A percentile compares a stretch with the other conserved stretches of the same genome.
phyloP scores from a whole-genome alignment of 352 stramenopile genomes.

The Phytophthora uliginosa region DNA sequence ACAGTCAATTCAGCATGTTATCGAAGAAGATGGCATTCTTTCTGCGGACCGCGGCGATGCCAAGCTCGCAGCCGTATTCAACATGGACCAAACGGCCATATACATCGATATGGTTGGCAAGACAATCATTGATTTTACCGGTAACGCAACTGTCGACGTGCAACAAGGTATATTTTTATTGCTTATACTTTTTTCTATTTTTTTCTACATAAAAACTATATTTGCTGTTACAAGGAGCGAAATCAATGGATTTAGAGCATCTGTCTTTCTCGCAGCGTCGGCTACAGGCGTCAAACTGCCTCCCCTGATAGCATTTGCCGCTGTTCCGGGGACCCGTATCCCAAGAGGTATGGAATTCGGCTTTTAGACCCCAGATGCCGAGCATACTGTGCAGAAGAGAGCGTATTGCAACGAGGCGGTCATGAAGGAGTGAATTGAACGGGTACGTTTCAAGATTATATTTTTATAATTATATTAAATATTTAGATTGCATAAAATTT shows the following conservation, averaged over 20 bases:
- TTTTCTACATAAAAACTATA: background rate
- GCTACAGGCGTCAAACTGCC: constrained; percentile 11
- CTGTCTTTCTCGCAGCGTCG: constrained; percentile 12
- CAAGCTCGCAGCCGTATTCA: constrained; percentile 10
- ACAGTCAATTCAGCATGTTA: constrained; percentile 16
- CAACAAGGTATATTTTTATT: constrained; percentile 3
- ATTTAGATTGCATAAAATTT: too few relatives aligned
- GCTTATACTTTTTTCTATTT: background rate
- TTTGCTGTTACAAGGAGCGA: constrained; percentile 8
- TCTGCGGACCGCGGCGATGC: background rate
- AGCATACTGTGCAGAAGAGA: constrained; percentile 25
- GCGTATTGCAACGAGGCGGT: constrained; percentile 17
- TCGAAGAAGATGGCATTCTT: constrained; percentile 17
- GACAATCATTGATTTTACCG: constrained; percentile 20
- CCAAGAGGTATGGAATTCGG: constrained; percentile 15
- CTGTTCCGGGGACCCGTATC: constrained; percentile 7
- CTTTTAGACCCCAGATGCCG: background rate
- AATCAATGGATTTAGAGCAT: constrained; percentile 15
- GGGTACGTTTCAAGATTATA: background rate
- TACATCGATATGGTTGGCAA: constrained; percentile 23
- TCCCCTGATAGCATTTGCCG: constrained; percentile 15
- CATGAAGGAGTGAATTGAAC: constrained; percentile 23
- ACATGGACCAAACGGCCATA: constrained; percentile 22
- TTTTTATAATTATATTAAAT: background rate
- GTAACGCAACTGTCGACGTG: constrained; percentile 5